phyloP scores from a whole-genome alignment of 805 yeast genomes.

The Saccharomyces paradoxus region DNA sequence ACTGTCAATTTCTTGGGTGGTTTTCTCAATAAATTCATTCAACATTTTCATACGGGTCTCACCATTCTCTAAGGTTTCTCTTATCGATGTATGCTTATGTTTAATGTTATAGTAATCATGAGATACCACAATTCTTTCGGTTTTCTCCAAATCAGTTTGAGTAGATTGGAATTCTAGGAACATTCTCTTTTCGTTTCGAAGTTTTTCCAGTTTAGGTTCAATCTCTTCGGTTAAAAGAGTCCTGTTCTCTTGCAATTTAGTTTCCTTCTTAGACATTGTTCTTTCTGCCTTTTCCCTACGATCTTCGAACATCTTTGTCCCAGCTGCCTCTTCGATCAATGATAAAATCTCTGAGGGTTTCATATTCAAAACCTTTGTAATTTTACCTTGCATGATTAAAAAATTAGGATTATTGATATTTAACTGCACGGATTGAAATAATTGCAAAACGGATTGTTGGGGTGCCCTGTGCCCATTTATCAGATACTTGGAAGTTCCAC shows the following conservation, averaged over 20 bases:
- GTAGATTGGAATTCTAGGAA: slow-evolving; percentile 82
- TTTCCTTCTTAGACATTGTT: slow-evolving; percentile 85
- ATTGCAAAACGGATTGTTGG: slow-evolving; percentile 80
- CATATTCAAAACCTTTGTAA: slow-evolving; percentile 95
- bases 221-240: slow-evolving; percentile 74
- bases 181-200: slow-evolving; percentile 71
- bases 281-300: slow-evolving; percentile 85
- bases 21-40: slow-evolving; percentile 37
- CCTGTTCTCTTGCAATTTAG: slow-evolving; percentile 71
- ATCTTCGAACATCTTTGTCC: slow-evolving; percentile 91
- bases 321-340: slow-evolving; percentile 95
- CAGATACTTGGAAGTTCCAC: slow-evolving; percentile 85
- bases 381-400: slow-evolving; percentile 96
- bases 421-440: slow-evolving; percentile 90
- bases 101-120: slow-evolving; percentile 51
- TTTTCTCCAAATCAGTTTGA: slow-evolving; percentile 69
- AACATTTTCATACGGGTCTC: slow-evolving; percentile 36
- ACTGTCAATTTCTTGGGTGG: slow-evolving; percentile 47
- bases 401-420: slow-evolving; percentile 96
- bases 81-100: slow-evolving; percentile 36
- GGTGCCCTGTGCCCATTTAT: slow-evolving; percentile 96
- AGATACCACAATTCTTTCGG: slow-evolving; percentile 66
- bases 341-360: slow-evolving; percentile 84
- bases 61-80: slow-evolving; percentile 36
- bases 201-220: slow-evolving; percentile 79